Evolutionary conservation across 1,284 basidiomycete genomes (phyloP).

Genomic region (Moniliella sp.): DNA sequence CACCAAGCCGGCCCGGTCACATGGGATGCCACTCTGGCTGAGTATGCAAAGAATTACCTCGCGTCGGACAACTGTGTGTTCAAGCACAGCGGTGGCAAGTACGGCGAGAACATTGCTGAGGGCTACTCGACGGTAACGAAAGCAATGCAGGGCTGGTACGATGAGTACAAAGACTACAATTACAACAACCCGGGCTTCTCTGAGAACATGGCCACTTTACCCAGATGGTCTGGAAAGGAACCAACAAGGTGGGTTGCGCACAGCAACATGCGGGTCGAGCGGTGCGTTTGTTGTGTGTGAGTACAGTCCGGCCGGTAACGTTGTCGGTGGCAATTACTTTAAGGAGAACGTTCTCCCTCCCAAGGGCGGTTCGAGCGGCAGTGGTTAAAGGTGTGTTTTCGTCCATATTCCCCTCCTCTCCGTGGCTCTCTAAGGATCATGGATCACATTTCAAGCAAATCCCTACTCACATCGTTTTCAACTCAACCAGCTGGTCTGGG

Average conservation of each 20-base stretch:
- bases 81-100: conserved; percentile 10
- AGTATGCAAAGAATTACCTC: not conserved
- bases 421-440: too few species aligned
- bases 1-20: conserved; percentile 6
- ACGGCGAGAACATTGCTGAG: conserved; percentile 18
- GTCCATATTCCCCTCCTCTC: too few species aligned
- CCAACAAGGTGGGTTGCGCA: too few species aligned
- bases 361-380: too few species aligned
- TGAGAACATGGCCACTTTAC: conserved; percentile 12
- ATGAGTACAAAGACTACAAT: conserved; percentile 8
- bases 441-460: too few species aligned
- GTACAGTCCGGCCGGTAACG: too few species aligned
- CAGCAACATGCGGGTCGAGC: not conserved
- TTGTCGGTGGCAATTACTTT: too few species aligned
- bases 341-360: too few species aligned
- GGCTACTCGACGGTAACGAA: conserved; percentile 7
- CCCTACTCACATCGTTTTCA: too few species aligned
- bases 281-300: too few species aligned
- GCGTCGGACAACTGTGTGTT: conserved; percentile 4
- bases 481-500: too few species aligned
- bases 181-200: conserved; percentile 5
- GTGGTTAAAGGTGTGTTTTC: too few species aligned
- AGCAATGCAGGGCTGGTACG: conserved; percentile 9
- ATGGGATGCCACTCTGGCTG: conserved; percentile 7
- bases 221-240: conserved; percentile 15